These are phyloP conservation scores for Cicer yamashitae DNA, from an alignment of 306 rosid species.

Conservation along the genomic window DNA sequence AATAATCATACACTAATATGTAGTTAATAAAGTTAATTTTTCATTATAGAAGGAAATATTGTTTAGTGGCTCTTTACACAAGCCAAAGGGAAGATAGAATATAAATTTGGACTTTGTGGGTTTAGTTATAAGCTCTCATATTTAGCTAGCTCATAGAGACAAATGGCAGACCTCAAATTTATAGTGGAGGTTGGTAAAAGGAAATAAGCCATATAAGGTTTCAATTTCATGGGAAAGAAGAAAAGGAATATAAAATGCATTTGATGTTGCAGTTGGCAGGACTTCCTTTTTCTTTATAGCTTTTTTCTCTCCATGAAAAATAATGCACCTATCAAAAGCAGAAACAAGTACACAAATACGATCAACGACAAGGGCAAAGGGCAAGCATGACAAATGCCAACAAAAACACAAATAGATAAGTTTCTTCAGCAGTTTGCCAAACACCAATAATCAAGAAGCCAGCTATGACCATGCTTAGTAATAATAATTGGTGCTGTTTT, in stretches of 20 bases:
- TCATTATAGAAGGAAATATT: too few relatives aligned
- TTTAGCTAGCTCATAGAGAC: slow-evolving; percentile 29
- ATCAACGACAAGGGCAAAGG: slow-evolving; percentile 36
- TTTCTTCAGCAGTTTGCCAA: slow-evolving; percentile 40
- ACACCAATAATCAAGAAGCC: slow-evolving; percentile 7
- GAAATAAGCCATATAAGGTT: neutral
- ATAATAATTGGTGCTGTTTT: neutral
- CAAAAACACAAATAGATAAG: slow-evolving; percentile 27
- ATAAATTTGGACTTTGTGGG: neutral
- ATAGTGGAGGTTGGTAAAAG: slow-evolving; percentile 1
- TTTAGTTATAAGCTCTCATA: neutral
- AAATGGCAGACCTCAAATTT: slow-evolving; percentile 9
- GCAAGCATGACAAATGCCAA: slow-evolving; percentile 38
- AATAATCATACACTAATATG: too few relatives aligned
- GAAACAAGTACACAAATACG: slow-evolving; percentile 40
- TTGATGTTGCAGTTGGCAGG: slow-evolving; percentile 35
- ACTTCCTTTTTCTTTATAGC: neutral
- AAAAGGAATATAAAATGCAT: slow-evolving; percentile 34
- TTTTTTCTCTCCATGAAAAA: slow-evolving; percentile 33
- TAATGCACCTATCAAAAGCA: slow-evolving; percentile 44
- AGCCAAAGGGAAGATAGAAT: slow-evolving; percentile 4
- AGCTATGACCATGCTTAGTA: slow-evolving; percentile 1
- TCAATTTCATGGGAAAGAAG: slow-evolving; percentile 23
- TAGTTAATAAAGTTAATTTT: too few relatives aligned
- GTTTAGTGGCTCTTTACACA: neutral